Evolutionary conservation across 345 rosid species (phyloP).

Genomic region (Eucalyptus polyanthemos): DNA sequence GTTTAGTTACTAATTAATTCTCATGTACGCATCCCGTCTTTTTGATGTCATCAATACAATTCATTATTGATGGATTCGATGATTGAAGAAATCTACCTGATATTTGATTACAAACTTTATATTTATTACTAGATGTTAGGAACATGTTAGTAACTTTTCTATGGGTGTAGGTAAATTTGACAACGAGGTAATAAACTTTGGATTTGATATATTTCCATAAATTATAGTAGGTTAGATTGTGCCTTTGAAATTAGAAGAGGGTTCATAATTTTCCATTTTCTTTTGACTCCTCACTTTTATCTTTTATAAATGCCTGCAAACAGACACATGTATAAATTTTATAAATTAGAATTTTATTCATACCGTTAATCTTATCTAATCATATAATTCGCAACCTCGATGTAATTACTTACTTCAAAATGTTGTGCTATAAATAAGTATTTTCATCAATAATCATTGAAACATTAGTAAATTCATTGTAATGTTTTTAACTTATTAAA

Average conservation of each 20-base stretch:
- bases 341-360: too few species aligned
- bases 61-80: not conserved
- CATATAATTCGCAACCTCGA: not conserved
- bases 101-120: not conserved
- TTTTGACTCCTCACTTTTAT: not conserved
- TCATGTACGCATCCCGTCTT: too few species aligned
- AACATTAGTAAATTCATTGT: not conserved
- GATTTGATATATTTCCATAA: too few species aligned
- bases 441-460: not conserved
- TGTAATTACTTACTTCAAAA: not conserved
- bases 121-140: not conserved
- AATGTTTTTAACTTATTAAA: not conserved
- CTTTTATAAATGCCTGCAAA: not conserved
- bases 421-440: not conserved
- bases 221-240: too few species aligned
- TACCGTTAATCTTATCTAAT: not conserved
- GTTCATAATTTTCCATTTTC: not conserved
- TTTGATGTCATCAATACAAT: not conserved
- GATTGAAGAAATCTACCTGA: not conserved
- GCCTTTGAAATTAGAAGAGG: too few species aligned
- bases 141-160: not conserved
- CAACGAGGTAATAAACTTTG: too few species aligned
- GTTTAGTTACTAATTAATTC: not conserved
- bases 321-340: not conserved
- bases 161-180: not conserved